phyloP scores from a whole-genome alignment of 106 monocot genomes.

The Apostasia shenzhenica region DNA sequence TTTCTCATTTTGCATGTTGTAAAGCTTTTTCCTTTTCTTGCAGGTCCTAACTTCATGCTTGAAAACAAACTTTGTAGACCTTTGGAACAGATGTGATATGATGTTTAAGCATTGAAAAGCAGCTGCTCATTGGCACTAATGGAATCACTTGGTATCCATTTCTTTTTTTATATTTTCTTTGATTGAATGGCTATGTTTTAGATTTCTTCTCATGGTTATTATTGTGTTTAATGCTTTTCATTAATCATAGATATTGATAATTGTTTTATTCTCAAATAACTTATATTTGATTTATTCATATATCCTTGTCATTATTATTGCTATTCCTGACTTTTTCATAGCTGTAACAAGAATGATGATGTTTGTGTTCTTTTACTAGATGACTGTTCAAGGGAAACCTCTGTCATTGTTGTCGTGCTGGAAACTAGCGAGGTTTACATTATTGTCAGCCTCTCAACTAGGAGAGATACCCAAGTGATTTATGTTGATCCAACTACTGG shows the following conservation, averaged over 20 bases:
- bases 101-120: background rate
- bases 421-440: slow-evolving; percentile 87
- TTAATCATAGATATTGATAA: background rate
- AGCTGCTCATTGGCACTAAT: background rate
- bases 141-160: slow-evolving; percentile 5
- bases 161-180: background rate
- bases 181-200: too few relatives aligned
- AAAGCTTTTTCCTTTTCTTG: background rate
- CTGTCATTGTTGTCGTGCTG: slow-evolving; percentile 58
- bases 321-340: background rate
- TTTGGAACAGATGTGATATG: background rate
- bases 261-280: background rate
- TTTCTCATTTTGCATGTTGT: too few relatives aligned
- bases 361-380: slow-evolving; percentile 14
- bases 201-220: background rate
- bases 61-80: background rate
- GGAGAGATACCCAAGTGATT: slow-evolving; percentile 77
- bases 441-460: slow-evolving; percentile 70
- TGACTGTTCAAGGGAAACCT: slow-evolving; percentile 55
- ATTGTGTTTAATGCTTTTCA: background rate
- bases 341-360: background rate
- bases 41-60: background rate
- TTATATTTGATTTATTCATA: background rate
- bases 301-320: background rate
- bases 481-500: slow-evolving; percentile 95